These are phyloP conservation scores for Candida insectorum DNA, from an alignment of 805 yeast species.

Conservation along the genomic window DNA sequence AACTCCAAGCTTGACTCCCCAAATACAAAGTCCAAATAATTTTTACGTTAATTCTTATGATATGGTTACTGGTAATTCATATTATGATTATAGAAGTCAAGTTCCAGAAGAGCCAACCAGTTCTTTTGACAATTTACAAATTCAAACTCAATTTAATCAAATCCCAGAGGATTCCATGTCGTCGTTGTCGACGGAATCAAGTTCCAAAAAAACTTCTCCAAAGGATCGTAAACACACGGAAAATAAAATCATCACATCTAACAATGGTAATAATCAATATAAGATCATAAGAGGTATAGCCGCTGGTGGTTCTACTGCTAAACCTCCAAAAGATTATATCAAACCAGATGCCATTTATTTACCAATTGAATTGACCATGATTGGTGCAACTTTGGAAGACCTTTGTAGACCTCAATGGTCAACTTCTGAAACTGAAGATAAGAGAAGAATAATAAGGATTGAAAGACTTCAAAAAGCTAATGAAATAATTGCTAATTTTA, in stretches of 20 bases:
- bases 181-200: background rate
- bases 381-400: constrained; percentile 44
- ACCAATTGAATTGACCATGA: constrained; percentile 48
- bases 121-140: no score
- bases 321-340: constrained; percentile 47
- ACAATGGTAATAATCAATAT: constrained; percentile 17
- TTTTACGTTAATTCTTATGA: constrained; percentile 8
- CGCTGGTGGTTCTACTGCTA: constrained; percentile 55
- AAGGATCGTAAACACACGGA: constrained; percentile 9
- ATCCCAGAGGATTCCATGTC: no score
- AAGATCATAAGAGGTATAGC: constrained; percentile 54
- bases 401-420: constrained; percentile 54
- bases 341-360: constrained; percentile 23
- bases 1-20: constrained; percentile 12
- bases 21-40: constrained; percentile 11
- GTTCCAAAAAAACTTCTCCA: background rate
- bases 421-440: constrained; percentile 42
- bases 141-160: no score
- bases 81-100: constrained; percentile 6
- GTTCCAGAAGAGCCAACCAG: background rate
- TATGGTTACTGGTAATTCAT: constrained; percentile 6
- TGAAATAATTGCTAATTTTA: constrained; percentile 45
- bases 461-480: constrained; percentile 52
- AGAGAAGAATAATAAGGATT: constrained; percentile 55
- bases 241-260: constrained; percentile 13